These are phyloP conservation scores for Lentinula detonsa DNA, from an alignment of 768 basidiomycete species.

Conservation along the genomic window DNA sequence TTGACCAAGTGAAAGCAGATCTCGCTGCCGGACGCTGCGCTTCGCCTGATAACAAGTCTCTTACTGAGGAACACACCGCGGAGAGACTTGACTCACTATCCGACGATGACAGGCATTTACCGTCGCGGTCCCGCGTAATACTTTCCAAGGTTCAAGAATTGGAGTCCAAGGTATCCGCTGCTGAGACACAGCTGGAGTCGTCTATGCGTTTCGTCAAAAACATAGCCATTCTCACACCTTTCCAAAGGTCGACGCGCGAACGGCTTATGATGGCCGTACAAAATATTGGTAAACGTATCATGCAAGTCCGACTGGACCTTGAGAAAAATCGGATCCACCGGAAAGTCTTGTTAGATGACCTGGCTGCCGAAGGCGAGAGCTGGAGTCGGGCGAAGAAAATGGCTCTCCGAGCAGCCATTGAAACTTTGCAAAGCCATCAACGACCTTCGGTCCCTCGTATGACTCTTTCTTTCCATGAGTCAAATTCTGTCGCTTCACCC, in stretches of 20 bases:
- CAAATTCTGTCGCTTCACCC: conserved; percentile 10
- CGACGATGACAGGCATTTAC: conserved; percentile 23
- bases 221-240: conserved; percentile 80
- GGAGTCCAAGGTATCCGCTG: conserved; percentile 47
- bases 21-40: conserved; percentile 49
- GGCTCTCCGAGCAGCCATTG: conserved; percentile 70
- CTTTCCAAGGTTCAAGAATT: conserved; percentile 60
- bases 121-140: conserved; percentile 53
- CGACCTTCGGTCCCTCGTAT: conserved; percentile 26
- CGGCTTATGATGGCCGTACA: conserved; percentile 59
- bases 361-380: conserved; percentile 62
- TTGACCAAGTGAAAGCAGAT: conserved; percentile 83
- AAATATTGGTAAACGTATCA: conserved; percentile 57
- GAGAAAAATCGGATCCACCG: conserved; percentile 72
- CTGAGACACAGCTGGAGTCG: conserved; percentile 55
- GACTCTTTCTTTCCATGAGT: conserved; percentile 28
- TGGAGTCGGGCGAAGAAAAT: conserved; percentile 62
- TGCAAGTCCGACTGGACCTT: conserved; percentile 64
- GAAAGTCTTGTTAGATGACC: conserved; percentile 66
- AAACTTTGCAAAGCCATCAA: conserved; percentile 47
- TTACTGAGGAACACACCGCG: not conserved
- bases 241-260: conserved; percentile 79
- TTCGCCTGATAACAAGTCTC: conserved; percentile 18
- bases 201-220: conserved; percentile 75
- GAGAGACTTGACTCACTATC: not conserved